Conservation (phyloP, 345 rosid genomes). For the Crucihimalaya himalaica region DNA sequence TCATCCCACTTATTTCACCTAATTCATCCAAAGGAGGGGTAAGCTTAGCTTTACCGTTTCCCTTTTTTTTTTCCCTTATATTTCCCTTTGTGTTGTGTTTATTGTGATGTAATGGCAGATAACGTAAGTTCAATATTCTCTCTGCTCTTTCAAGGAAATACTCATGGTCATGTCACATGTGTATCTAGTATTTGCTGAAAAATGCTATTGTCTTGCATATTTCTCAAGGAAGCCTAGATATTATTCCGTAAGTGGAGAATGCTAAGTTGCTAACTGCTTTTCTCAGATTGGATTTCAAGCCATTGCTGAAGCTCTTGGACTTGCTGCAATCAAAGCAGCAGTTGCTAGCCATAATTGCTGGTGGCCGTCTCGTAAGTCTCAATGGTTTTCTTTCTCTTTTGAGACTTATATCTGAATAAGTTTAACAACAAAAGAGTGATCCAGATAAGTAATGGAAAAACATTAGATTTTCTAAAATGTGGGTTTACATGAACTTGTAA, state of each 20-base stretch:
- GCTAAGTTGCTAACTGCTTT: constrained; percentile 35
- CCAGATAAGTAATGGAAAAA: background rate
- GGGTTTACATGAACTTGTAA: constrained; percentile 15
- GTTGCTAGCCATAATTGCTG: constrained; percentile 98
- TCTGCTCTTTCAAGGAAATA: constrained; percentile 8
- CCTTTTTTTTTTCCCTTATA: background rate
- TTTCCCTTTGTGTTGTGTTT: background rate
- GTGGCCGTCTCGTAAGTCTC: constrained; percentile 90
- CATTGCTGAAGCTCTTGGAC: constrained; percentile 98
- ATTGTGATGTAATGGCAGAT: background rate
- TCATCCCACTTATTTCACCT: constrained; percentile 97
- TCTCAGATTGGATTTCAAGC: constrained; percentile 95
- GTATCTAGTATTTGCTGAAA: background rate
- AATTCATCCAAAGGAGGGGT: constrained; percentile 99
- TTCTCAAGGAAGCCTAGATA: constrained; percentile 5
- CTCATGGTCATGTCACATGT: constrained; percentile 7
- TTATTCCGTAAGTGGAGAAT: background rate
- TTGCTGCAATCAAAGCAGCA: constrained; percentile 93
- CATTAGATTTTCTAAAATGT: constrained; percentile 14
- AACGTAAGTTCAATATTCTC: background rate
- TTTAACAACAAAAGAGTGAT: background rate
- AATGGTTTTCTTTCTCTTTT: constrained; percentile 4
- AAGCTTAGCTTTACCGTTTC: constrained; percentile 38
- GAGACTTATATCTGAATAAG: constrained; percentile 18
- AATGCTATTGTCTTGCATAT: background rate